Evolutionary conservation across 202 grass and related monocot genomes (phyloP), one percentile per base, ranked within the genome.

Genomic region (Elaeis oleifera): DNA sequence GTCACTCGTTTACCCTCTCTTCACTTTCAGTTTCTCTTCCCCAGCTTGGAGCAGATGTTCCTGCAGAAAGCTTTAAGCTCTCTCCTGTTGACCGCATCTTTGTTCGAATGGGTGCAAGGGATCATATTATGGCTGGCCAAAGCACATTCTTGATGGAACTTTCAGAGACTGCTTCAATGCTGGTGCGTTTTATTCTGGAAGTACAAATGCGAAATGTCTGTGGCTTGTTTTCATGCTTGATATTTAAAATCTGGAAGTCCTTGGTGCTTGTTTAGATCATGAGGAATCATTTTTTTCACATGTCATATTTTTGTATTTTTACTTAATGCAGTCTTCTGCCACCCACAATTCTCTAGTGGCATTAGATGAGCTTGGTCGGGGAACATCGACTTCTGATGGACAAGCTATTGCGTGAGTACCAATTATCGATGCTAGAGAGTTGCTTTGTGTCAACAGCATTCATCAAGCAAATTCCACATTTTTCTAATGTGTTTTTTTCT

Each of bases 311-410:
- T 53, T 78, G 23, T 16, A 53, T 67, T 53, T 81, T 59, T 18
- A 56, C 32, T 48, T 80, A 15, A 39, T 79, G 53, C 74, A 96
- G 91, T 83, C 87, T 69, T 90, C 73, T 59, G 91, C 91, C 56
- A 96, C 87, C 51, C 88, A 84, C 76, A 83, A 89, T 78, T 89
- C 91, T 69, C 71, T 96, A 23, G 87, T 96, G 61, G 91, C 74
- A 76, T 80, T 96, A 78, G 91, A 96, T 76, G 91, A 96, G 71
- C 91, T 96, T 89, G 91, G 87, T 7, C 84, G 91, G 48, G 91
- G 91, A 60, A 91, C 91, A 71, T 90, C 91, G 23, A 96, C 91
- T 73, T 96, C 91, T 78, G 91, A 96, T 88, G 91, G 91, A 58
- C 91, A 96, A 83, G 91, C 87, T 71, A 96, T 96, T 23, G 91